Conservation (phyloP, 2,329 filamentous ascomycete genomes). For the Emmonsia crescens region DNA sequence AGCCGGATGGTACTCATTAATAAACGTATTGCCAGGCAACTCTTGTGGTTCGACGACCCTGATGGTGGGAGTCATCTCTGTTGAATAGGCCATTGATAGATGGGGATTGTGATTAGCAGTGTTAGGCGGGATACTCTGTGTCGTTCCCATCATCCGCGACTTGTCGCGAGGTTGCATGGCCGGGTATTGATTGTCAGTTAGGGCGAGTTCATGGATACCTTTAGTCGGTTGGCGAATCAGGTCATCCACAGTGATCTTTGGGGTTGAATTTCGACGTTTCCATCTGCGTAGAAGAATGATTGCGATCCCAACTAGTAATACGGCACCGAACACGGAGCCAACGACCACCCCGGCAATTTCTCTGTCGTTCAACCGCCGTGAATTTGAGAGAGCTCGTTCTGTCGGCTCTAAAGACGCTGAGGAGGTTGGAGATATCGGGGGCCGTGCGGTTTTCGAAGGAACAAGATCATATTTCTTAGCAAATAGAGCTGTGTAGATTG, state of each 20-base stretch:
- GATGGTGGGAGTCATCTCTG: not conserved
- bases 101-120: not conserved
- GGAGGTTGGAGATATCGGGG: not conserved
- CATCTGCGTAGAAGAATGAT: not conserved
- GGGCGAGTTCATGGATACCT: not conserved
- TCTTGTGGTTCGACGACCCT: slow-evolving; percentile 6
- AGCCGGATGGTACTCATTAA: slow-evolving; percentile 13
- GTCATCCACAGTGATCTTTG: not conserved
- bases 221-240: not conserved
- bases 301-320: slow-evolving; percentile 8
- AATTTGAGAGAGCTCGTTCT: not conserved
- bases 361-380: slow-evolving; percentile 10
- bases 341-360: slow-evolving; percentile 19
- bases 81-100: not conserved
- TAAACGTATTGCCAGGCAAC: slow-evolving; percentile 9
- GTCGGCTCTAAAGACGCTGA: not conserved
- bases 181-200: not conserved
- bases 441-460: not conserved
- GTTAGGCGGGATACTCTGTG: not conserved
- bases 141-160: not conserved
- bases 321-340: slow-evolving; percentile 9
- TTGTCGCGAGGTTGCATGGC: not conserved
- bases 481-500: slow-evolving; percentile 14
- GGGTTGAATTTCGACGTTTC: not conserved
- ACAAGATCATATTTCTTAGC: slow-evolving; percentile 19